Evolutionary conservation across 495 filamentous ascomycete genomes (phyloP).

Genomic region (Daldinia bambusicola): DNA sequence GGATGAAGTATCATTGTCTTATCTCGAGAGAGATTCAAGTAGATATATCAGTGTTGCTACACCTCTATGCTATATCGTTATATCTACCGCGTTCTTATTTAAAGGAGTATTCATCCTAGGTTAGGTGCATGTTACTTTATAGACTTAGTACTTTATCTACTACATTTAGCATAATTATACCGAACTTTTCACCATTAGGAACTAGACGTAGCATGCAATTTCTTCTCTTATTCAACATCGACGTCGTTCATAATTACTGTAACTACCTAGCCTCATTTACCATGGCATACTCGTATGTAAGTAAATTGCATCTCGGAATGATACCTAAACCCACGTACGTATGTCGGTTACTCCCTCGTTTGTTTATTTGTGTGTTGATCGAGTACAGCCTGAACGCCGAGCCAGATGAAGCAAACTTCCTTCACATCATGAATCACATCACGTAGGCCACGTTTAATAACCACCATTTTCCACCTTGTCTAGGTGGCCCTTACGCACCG

Average conservation of each 20-base stretch:
- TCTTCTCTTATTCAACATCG: background rate
- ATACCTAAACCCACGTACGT: constrained; percentile 6
- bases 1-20: background rate
- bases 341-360: background rate
- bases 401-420: constrained; percentile 16
- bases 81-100: no score
- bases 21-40: background rate
- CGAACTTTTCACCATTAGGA: background rate
- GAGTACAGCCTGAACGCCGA: constrained; percentile 37
- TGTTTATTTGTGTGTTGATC: background rate
- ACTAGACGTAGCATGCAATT: background rate
- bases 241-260: constrained; percentile 27
- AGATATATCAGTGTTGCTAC: constrained; percentile 3
- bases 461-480: no score
- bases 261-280: no score
- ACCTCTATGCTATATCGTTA: background rate
- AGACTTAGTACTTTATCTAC: background rate
- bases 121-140: no score
- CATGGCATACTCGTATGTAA: constrained; percentile 4
- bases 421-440: constrained; percentile 19
- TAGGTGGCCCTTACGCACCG: constrained; percentile 48
- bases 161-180: background rate
- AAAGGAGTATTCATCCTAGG: no score
- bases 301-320: constrained; percentile 13
- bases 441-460: no score